phyloP scores from a whole-genome alignment of 2,329 filamentous ascomycete species.

The Beauveria asiatica region DNA sequence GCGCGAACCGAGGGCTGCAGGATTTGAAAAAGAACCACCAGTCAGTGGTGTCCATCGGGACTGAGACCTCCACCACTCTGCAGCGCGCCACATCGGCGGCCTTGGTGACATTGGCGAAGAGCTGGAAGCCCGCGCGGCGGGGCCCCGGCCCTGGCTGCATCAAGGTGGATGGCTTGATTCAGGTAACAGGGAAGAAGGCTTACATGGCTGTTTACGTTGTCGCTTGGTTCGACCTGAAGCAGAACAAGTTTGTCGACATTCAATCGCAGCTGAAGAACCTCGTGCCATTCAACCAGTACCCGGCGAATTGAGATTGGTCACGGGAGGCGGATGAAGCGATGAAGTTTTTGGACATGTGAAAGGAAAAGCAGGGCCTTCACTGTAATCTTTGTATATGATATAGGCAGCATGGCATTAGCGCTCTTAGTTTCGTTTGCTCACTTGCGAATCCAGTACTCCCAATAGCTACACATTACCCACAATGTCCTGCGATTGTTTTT shows the following conservation, averaged over 20 bases:
- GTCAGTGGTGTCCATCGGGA: background rate
- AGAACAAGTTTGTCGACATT: slow-evolving; percentile 33
- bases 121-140: slow-evolving; percentile 36
- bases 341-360: background rate
- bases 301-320: slow-evolving; percentile 9
- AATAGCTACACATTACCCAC: background rate
- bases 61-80: background rate
- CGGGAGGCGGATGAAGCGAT: background rate
- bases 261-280: slow-evolving; percentile 36
- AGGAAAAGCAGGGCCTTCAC: background rate
- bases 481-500: background rate
- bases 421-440: background rate
- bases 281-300: slow-evolving; percentile 32
- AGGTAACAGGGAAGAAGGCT: slow-evolving; percentile 38
- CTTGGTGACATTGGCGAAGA: slow-evolving; percentile 29
- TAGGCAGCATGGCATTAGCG: slow-evolving; percentile 9
- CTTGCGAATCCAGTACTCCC: background rate
- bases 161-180: slow-evolving; percentile 44
- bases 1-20: background rate
- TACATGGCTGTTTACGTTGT: slow-evolving; percentile 42
- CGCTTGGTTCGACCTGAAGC: slow-evolving; percentile 49
- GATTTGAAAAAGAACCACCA: slow-evolving; percentile 3
- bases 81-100: slow-evolving; percentile 14
- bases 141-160: slow-evolving; percentile 44
- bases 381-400: background rate